A percentile compares a stretch with the other conserved stretches of the same genome.
These are phyloP conservation scores for Colletotrichum kahawae DNA, from an alignment of 2,329 filamentous ascomycete species.

Conservation along the genomic window DNA sequence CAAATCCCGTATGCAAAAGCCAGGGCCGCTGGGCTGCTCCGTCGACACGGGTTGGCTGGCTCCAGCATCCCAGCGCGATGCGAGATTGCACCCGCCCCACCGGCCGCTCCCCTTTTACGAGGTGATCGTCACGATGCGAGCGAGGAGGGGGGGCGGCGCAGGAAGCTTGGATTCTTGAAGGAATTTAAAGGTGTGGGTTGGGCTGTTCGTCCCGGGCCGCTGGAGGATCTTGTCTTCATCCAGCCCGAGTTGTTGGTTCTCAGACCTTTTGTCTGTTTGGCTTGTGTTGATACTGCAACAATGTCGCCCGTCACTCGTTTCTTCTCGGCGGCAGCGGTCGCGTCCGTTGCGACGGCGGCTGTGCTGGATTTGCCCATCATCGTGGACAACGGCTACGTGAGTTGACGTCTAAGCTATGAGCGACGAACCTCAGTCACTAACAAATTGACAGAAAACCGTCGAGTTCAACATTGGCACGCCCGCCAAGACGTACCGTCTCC, in stretches of 20 bases:
- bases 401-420: neutral
- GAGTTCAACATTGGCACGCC: conserved; percentile 32
- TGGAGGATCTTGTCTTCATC: neutral
- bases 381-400: conserved; percentile 16
- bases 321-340: conserved; percentile 3
- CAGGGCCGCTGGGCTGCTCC: neutral
- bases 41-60: neutral
- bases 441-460: neutral
- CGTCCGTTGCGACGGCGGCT: conserved; percentile 9
- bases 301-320: conserved; percentile 12
- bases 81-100: conserved; percentile 10
- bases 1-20: neutral
- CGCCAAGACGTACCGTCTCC: conserved; percentile 27
- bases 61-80: neutral
- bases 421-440: neutral
- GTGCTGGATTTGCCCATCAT: conserved; percentile 20
- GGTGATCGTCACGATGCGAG: neutral
- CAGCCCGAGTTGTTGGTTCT: neutral
- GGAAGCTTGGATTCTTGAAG: neutral
- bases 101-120: neutral
- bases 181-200: neutral
- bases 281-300: neutral
- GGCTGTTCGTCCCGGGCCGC: neutral
- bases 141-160: too few species aligned
- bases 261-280: neutral